Evolutionary conservation across 352 stramenopile species (phyloP).

Genomic region (Globisporangium paroecandrum): DNA sequence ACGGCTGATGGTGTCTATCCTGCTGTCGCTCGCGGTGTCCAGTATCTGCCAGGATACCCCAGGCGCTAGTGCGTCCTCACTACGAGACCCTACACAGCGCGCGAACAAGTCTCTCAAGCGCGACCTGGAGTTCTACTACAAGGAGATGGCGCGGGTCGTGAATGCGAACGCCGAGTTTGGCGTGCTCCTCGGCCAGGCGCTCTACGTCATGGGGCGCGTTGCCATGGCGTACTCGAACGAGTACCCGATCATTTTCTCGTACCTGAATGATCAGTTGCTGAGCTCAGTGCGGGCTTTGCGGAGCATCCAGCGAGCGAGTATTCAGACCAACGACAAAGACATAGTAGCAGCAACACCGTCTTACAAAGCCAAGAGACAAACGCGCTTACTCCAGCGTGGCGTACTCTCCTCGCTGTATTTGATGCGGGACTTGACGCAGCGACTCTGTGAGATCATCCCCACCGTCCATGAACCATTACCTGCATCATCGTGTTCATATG

Average conservation of each 20-base stretch:
- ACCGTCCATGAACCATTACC: conserved; percentile 11
- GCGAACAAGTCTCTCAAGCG: conserved; percentile 49
- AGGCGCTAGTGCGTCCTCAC: background rate
- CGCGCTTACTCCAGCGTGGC: conserved; percentile 26
- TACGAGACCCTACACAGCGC: conserved; percentile 6
- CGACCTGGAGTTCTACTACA: conserved; percentile 75
- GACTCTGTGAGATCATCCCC: conserved; percentile 24
- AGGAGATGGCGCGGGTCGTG: conserved; percentile 51
- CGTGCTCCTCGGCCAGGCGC: conserved; percentile 35
- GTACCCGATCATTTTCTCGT: conserved; percentile 46
- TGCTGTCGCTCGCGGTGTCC: conserved; percentile 27
- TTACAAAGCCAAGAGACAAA: conserved; percentile 9
- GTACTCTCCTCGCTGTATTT: conserved; percentile 37
- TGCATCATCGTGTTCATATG: conserved; percentile 9
- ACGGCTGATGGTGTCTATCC: conserved; percentile 30
- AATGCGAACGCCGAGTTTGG: conserved; percentile 23
- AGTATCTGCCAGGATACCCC: conserved; percentile 24
- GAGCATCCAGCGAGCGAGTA: conserved; percentile 2
- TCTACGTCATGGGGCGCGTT: conserved; percentile 43
- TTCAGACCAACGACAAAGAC: background rate
- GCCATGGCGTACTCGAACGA: conserved; percentile 47
- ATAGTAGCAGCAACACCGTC: too few relatives aligned
- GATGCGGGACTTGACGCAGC: conserved; percentile 41
- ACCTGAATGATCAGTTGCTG: conserved; percentile 40
- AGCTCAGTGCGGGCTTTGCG: conserved; percentile 22